phyloP scores from a whole-genome alignment of 2,329 filamentous ascomycete genomes.

The Fusarium sacchari region DNA sequence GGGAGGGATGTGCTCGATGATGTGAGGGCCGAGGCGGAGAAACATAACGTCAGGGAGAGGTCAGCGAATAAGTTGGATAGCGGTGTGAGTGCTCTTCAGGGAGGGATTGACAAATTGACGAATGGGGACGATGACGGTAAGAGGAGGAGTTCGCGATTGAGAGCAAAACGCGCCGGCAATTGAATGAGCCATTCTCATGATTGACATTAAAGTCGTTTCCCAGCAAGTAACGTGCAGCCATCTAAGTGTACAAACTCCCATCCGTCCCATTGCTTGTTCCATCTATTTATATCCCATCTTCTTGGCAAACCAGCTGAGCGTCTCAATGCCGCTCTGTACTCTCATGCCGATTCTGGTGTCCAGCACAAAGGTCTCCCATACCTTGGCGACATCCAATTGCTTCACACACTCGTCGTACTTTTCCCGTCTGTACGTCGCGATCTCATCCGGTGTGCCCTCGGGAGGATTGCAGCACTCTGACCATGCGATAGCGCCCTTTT shows the following conservation, averaged over 20 bases:
- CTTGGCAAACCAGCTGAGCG: slow-evolving; percentile 64
- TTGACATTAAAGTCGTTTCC: background rate
- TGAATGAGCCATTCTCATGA: background rate
- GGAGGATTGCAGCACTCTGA: slow-evolving; percentile 65
- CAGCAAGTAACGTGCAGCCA: background rate
- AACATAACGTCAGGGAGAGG: slow-evolving; percentile 61
- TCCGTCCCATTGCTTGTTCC: background rate
- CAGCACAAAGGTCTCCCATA: slow-evolving; percentile 77
- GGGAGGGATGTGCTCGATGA: slow-evolving; percentile 65
- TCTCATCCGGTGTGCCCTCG: slow-evolving; percentile 43
- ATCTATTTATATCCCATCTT: slow-evolving; percentile 53
- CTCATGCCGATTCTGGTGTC: slow-evolving; percentile 81
- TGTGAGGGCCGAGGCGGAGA: slow-evolving; percentile 64
- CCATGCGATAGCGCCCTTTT: slow-evolving; percentile 87
- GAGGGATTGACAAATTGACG: slow-evolving; percentile 47
- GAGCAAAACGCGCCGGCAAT: slow-evolving; percentile 31
- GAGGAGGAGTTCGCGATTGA: slow-evolving; percentile 42
- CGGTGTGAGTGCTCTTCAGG: slow-evolving; percentile 48
- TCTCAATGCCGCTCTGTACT: slow-evolving; percentile 75
- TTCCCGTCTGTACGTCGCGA: slow-evolving; percentile 53
- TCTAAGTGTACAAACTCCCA: slow-evolving; percentile 30
- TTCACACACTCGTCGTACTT: slow-evolving; percentile 70
- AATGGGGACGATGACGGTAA: slow-evolving; percentile 41
- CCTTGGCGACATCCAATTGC: slow-evolving; percentile 73
- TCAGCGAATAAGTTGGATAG: slow-evolving; percentile 48